Evolutionary conservation across 1,139 yeast species (phyloP).

Genomic region (Hansenula sp.): DNA sequence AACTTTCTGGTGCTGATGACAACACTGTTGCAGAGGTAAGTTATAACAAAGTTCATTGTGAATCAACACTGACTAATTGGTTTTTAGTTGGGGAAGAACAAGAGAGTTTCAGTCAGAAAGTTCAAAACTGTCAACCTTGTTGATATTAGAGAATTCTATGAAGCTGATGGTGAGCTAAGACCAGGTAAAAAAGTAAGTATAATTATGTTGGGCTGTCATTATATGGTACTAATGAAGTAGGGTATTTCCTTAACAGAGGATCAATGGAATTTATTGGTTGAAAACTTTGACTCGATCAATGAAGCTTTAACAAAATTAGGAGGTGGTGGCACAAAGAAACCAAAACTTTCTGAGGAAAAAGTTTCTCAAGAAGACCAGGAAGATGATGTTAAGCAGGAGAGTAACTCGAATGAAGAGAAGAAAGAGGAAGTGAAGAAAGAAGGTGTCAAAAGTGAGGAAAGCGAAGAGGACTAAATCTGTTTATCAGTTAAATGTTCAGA

Average conservation of each 20-base stretch:
- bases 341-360: constrained; percentile 2
- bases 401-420: no score
- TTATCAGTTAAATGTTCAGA: no score
- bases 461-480: not conserved
- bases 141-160: constrained; percentile 82
- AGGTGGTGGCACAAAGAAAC: constrained; percentile 18
- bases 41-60: constrained; percentile 6
- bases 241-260: constrained; percentile 79
- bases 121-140: constrained; percentile 63
- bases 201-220: not conserved
- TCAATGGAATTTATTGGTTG: constrained; percentile 56
- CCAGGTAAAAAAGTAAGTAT: constrained; percentile 67
- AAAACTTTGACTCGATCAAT: constrained; percentile 50
- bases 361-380: constrained; percentile 1
- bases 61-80: not conserved
- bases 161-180: constrained; percentile 51
- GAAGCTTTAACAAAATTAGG: constrained; percentile 53
- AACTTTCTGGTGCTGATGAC: not conserved
- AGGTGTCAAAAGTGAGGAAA: not conserved
- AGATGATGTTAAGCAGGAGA: constrained; percentile 2
- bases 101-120: constrained; percentile 66
- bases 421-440: constrained; percentile 1
- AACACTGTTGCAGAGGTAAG: constrained; percentile 7
- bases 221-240: constrained; percentile 14
- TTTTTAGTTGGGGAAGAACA: constrained; percentile 55